Base-by-base conservation (phyloP, 345 rosid species). In the Trapa bicornis region DNA sequence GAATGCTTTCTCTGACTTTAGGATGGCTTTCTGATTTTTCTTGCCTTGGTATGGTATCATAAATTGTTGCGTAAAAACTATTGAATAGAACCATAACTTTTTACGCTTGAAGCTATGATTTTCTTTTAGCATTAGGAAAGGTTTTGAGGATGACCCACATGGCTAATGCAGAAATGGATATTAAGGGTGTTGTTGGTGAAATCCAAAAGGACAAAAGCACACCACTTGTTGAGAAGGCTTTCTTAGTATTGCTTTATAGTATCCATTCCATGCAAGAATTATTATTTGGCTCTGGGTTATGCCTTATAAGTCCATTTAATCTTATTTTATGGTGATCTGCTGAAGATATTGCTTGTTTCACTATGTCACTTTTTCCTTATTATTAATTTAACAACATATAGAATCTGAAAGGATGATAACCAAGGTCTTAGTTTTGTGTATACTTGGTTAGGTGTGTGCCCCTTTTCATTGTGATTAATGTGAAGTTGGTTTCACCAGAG, bases 171-270 rank as follows among this genome's bases (percentile, higher is more conserved):
- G 96, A 92, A 65, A 88, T 91, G 92, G 97, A 88, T 80, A 86
- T 91, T 71, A 86, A 91, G 80, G 95, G 96, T 72, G 86, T 91
- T 77, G 93, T 76, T 77, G 87, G 87, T 63, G 94, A 85, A 75
- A 85, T 91, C 73, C 85, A 66, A 71, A 77, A 76, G 84, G 88
- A 87, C 82, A 84, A 82, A 72, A 81, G 72, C 71, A 88, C 90
- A 16, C 85, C 89, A 77, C 87, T 87, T 71, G 93, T 89, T 79
- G 84, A 70, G 60, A 87, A 88, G 98, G 96, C 89, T 77, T 70
- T 68, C 16, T 32, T 11, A 66, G 29, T 15, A 71, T 68, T 54
- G 29, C 65, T 57, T 45, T 47, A 70, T 52, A 16, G 29, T 70
- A 37, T 65, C 47, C 22, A 63, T 60, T 68, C 12, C 8, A 4